Conservation (phyloP, 2,329 filamentous ascomycete species). For the Aspergillus sergii region DNA sequence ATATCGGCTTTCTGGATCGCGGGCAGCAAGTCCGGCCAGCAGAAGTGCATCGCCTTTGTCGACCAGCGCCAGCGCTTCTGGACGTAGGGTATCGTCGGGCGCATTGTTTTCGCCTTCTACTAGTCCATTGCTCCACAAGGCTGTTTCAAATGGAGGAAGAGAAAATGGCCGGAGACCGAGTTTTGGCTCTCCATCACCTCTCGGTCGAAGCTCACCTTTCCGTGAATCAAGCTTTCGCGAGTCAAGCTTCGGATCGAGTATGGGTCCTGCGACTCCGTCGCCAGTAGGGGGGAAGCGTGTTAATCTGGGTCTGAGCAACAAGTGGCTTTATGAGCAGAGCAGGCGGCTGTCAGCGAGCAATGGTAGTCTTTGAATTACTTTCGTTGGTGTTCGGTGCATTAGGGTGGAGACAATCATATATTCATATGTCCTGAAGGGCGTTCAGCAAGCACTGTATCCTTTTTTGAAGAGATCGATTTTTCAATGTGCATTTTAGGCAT, state of each 20-base stretch:
- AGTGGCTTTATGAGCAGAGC: conserved; percentile 91
- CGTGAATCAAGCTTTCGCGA: conserved; percentile 28
- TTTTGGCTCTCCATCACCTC: conserved; percentile 54
- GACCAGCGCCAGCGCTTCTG: conserved; percentile 37
- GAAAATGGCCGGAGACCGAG: conserved; percentile 52
- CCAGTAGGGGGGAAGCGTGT: conserved; percentile 67
- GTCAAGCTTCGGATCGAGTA: conserved; percentile 42
- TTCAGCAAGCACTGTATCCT: conserved; percentile 5
- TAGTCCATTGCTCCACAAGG: conserved; percentile 70
- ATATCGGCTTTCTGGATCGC: conserved; percentile 73
- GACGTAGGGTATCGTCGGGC: conserved; percentile 39
- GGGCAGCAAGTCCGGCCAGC: conserved; percentile 44
- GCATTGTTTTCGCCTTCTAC: conserved; percentile 58
- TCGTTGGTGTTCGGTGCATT: conserved; percentile 13
- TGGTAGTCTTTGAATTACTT: conserved; percentile 32
- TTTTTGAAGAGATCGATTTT: background rate
- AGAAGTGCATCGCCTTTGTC: conserved; percentile 42
- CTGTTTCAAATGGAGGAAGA: conserved; percentile 50
- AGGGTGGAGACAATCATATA: conserved; percentile 13
- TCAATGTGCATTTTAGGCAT: background rate
- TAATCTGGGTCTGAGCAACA: conserved; percentile 81
- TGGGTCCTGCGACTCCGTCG: conserved; percentile 67
- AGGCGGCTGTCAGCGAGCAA: conserved; percentile 42
- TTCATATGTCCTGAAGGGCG: conserved; percentile 13
- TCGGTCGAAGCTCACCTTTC: conserved; percentile 36